Evolutionary conservation across 768 basidiomycete genomes (phyloP).

Genomic region (Gelatoporia subvermispora): DNA sequence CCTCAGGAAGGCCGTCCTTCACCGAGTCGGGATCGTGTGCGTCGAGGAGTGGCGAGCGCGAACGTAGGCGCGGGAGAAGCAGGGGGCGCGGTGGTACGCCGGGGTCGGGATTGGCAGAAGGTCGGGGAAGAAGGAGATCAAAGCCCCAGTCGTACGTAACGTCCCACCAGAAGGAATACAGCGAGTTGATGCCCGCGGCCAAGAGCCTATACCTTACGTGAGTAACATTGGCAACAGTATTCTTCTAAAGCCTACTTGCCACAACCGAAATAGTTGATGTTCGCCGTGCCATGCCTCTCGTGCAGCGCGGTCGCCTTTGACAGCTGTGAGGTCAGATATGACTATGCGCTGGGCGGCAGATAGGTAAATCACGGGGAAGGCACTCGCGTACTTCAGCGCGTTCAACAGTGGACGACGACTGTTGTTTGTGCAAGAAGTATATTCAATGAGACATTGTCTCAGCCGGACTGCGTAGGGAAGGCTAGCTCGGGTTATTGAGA

Average conservation of each 20-base stretch:
- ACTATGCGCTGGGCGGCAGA: slow-evolving; percentile 85
- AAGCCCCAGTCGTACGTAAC: slow-evolving; percentile 98
- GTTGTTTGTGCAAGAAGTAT: slow-evolving; percentile 54
- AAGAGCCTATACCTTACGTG: slow-evolving; percentile 57
- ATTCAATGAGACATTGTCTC: slow-evolving; percentile 91
- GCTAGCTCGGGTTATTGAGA: slow-evolving; percentile 33
- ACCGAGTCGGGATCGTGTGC: slow-evolving; percentile 4
- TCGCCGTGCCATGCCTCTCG: slow-evolving; percentile 66
- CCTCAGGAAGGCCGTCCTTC: neutral
- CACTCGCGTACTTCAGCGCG: slow-evolving; percentile 92
- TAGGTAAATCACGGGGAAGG: slow-evolving; percentile 93
- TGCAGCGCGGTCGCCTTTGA: slow-evolving; percentile 39
- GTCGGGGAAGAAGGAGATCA: slow-evolving; percentile 47
- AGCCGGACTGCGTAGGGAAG: slow-evolving; percentile 89
- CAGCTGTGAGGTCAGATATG: slow-evolving; percentile 49
- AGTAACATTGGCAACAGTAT: neutral
- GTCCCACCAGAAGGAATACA: slow-evolving; percentile 99
- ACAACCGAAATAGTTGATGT: slow-evolving; percentile 76
- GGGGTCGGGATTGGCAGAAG: slow-evolving; percentile 1
- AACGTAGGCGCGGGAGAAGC: slow-evolving; percentile 43
- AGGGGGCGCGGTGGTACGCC: slow-evolving; percentile 35
- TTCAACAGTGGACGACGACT: slow-evolving; percentile 79
- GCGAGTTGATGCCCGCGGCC: slow-evolving; percentile 79
- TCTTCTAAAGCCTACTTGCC: slow-evolving; percentile 52
- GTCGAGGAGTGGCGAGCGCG: slow-evolving; percentile 20